These are phyloP conservation scores for Amanita jacksonii DNA, from an alignment of 768 basidiomycete genomes.

Conservation along the genomic window DNA sequence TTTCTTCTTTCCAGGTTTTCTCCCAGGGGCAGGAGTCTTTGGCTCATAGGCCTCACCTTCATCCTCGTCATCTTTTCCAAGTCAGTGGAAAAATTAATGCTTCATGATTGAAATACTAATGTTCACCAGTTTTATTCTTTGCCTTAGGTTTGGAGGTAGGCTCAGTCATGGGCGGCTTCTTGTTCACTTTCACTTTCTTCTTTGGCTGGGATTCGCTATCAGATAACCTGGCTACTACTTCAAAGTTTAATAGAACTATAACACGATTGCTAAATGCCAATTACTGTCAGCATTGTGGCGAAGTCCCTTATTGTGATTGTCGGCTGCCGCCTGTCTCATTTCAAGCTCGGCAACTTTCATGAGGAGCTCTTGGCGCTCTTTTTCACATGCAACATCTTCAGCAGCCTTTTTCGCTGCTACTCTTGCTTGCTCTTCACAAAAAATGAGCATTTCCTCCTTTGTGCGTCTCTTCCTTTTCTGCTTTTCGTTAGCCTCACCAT, in stretches of 20 bases:
- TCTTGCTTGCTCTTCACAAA: neutral
- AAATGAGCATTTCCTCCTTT: neutral
- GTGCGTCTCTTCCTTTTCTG: neutral
- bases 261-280: neutral
- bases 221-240: neutral
- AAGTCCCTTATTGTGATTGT: neutral
- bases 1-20: neutral
- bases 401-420: neutral
- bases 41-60: neutral
- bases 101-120: neutral
- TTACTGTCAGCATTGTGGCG: neutral
- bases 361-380: neutral
- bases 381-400: neutral
- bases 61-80: neutral
- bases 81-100: neutral
- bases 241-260: neutral
- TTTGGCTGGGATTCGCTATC: neutral
- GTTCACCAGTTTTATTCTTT: neutral
- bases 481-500: neutral
- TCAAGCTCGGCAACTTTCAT: constrained; percentile 1
- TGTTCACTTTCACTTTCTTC: constrained; percentile 2
- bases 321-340: neutral
- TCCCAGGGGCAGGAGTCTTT: neutral
- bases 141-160: neutral
- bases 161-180: neutral